These are phyloP conservation scores for Phylloporus sp. DNA, from an alignment of 1,284 basidiomycete species.

Conservation along the genomic window DNA sequence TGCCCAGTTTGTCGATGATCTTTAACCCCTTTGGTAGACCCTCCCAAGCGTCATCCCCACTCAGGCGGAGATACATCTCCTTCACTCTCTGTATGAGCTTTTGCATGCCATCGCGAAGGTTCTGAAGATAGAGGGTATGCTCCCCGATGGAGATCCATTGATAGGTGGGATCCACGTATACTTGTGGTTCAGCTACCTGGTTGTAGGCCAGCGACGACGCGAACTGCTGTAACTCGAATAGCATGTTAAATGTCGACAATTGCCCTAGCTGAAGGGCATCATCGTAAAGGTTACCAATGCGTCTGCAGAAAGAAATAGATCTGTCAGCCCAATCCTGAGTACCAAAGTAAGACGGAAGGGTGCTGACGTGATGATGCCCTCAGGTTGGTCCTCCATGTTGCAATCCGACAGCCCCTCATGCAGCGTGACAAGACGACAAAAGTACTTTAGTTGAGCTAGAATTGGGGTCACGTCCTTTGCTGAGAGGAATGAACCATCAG, in stretches of 20 bases:
- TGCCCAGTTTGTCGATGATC: conserved; percentile 1
- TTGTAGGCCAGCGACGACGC: neutral
- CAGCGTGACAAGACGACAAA: conserved; percentile 2
- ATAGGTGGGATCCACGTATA: conserved; percentile 1
- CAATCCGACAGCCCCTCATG: neutral
- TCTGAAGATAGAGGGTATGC: neutral
- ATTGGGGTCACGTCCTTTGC: conserved; percentile 1
- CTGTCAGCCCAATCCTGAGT: neutral
- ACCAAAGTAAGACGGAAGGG: neutral
- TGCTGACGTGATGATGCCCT: neutral
- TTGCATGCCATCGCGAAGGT: neutral
- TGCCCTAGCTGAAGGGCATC: neutral
- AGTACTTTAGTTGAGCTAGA: conserved; percentile 5
- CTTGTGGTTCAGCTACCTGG: neutral
- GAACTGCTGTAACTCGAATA: conserved; percentile 6
- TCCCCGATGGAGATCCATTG: conserved; percentile 3
- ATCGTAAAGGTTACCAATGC: neutral
- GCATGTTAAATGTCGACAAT: neutral
- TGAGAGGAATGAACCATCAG: neutral
- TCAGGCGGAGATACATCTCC: neutral
- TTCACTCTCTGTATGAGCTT: neutral
- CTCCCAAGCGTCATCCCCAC: neutral
- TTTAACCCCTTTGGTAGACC: neutral
- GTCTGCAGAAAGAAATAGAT: neutral
- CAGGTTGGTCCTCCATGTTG: neutral